phyloP scores from a whole-genome alignment of 805 yeast genomes.

The Hagleromyces aurorensis region DNA sequence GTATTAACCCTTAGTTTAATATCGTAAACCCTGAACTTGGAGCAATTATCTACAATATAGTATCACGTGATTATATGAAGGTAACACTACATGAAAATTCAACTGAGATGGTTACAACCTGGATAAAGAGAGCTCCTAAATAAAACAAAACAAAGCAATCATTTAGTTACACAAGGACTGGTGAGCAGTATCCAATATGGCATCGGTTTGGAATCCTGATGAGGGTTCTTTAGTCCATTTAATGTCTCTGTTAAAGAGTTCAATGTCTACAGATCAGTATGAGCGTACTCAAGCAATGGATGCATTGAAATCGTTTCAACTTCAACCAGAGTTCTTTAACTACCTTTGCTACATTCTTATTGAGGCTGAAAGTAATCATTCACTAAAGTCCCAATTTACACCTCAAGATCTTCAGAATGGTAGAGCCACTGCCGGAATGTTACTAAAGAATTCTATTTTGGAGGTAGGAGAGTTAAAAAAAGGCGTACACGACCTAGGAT shows the following conservation, averaged over 20 bases:
- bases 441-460: constrained; percentile 69
- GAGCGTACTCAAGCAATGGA: constrained; percentile 62
- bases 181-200: constrained; percentile 7
- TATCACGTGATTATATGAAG: too few relatives aligned
- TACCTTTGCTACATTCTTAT: constrained; percentile 68
- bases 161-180: too few relatives aligned
- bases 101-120: too few relatives aligned
- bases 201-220: constrained; percentile 64
- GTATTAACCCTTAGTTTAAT: too few relatives aligned
- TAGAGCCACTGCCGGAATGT: constrained; percentile 83
- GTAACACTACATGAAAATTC: not conserved
- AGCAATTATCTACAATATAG: too few relatives aligned
- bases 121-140: too few relatives aligned
- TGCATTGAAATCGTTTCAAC: constrained; percentile 60
- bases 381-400: constrained; percentile 24
- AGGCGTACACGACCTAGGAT: constrained; percentile 31
- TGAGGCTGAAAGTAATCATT: constrained; percentile 41
- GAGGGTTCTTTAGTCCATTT: constrained; percentile 54
- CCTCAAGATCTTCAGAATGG: constrained; percentile 19
- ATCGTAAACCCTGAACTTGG: too few relatives aligned
- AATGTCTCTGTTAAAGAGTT: constrained; percentile 56
- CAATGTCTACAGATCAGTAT: constrained; percentile 50
- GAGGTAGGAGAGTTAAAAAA: constrained; percentile 31
- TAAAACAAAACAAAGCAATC: too few relatives aligned
- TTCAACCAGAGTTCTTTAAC: constrained; percentile 71